Base-by-base conservation (phyloP, 495 filamentous ascomycete species). In the Trichoderma reesei region DNA sequence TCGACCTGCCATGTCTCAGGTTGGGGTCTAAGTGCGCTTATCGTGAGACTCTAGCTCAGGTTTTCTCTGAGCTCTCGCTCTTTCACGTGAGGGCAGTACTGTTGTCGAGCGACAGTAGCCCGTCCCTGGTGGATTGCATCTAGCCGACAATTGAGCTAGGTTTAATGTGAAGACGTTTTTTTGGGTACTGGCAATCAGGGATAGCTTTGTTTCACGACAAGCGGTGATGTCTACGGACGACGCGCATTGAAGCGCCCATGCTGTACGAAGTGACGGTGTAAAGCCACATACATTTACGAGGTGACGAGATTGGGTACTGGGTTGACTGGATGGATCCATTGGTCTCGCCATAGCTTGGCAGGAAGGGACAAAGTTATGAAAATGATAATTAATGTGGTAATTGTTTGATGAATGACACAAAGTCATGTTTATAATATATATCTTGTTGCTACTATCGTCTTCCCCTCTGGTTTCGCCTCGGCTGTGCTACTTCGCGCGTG, bases 1-100 rank as follows among this genome's bases (percentile, higher is more conserved):
- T 14, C 66, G 18, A 3, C 76, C 79, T 61, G 74, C 66, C 63
- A 81, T 81, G 79, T 75, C 75, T 60, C 78, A 81, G 71, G 74
- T 26, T 26, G 26, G 26, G 1, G 26, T 81, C 63, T 34, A 56
- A 56, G 18, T 31, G 26, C 7, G 20, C 51, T 36, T 16, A 13
- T 4, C 18, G 9, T 0, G 9, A 56, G 9, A 10, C 46, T 34
- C 9, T 34, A 56, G 26, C 51, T 13, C 31, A 33, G 9, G 13
- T 56, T 36, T 11, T 5, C 3, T 33, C 3, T 9, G 9, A 20
- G 14, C 26, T 34, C 51, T 48, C 44, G 44, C 44, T 48, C 44
- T 20, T 5, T 18, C 75, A 65, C 78, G 56, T 80, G 44, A 48
- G 18, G 20, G 18, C 16, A 48, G n/a, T 9, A 48, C n/a, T 48